Evolutionary conservation across 2,329 filamentous ascomycete genomes (phyloP), one percentile per base, ranked within the genome.

Genomic region (Calonectria henricotiae): DNA sequence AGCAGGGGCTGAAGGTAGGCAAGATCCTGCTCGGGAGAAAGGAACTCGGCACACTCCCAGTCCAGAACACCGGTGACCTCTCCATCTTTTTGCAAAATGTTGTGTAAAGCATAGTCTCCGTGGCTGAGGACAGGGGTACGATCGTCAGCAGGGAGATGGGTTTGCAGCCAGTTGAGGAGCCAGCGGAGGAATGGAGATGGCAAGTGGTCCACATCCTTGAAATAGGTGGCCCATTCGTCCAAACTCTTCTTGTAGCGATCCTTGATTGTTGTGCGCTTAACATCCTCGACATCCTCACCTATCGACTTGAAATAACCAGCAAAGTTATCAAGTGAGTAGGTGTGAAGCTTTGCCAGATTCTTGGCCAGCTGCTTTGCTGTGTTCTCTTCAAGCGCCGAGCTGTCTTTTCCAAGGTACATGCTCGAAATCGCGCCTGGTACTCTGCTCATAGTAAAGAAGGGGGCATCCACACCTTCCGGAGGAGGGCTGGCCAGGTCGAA

Each of bases 21-120:
- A n/a, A 64, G 46, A 30, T 64, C 62, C 35, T 64, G 62, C 30
- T 64, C 62, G 4, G 62, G 62, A 9, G 46, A 51, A 3, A 64
- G 46, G 25, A 64, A 64, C 23, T 64, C 62, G 5, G 62, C 62
- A 13, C 62, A 64, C n/a, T 54, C 62, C 62, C 62, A 64, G 25
- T 64, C 62, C 25, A 64, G 17, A 43, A 64, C 47, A 39, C 44
- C 62, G 8, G 62, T 64, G 23, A 64, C 8, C 11, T 64, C 46
- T 13, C 46, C 62, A 15, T 64, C 62, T 12, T 51, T 54, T 13
- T 51, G 46, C 1, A 64, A 23, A 39, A 64, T 51, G 30, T 64
- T 64, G 44, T 64, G 62, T 2, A 64, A 13, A 11, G 62, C 49
- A 20, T 51, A 64, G 23, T 64, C 62, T n/a, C 62, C 62, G 27